A percentile compares a stretch with the other conserved stretches of the same genome.
Evolutionary conservation across 768 basidiomycete species (phyloP).

Genomic region (Sutorius australiensis): DNA sequence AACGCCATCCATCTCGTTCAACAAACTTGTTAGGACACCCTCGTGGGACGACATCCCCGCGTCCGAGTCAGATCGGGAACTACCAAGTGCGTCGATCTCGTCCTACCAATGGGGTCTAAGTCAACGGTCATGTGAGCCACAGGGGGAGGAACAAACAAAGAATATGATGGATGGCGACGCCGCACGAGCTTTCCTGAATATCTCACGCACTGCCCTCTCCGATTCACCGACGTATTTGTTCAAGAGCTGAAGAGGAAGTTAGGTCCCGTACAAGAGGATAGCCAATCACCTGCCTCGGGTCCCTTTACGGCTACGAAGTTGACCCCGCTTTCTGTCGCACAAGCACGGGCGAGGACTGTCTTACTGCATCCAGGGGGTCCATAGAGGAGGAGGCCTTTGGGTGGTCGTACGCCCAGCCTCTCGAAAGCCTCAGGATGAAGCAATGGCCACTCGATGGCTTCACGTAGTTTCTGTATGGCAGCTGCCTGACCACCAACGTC

Average conservation of each 20-base stretch:
- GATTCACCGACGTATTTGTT: constrained; percentile 99
- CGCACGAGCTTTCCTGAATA: constrained; percentile 91
- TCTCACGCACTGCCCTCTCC: constrained; percentile 89
- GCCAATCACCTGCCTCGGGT: constrained; percentile 66
- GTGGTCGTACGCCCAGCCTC: constrained; percentile 82
- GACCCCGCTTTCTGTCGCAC: constrained; percentile 89
- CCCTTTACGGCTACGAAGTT: constrained; percentile 98
- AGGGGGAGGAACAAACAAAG: constrained; percentile 57
- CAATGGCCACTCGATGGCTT: constrained; percentile 95
- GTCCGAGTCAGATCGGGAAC: constrained; percentile 60
- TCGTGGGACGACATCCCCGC: constrained; percentile 63
- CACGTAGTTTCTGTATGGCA: constrained; percentile 81
- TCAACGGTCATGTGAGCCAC: neutral
- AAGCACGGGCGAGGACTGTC: constrained; percentile 87
- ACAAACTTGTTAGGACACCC: constrained; percentile 86
- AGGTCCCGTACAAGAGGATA: neutral
- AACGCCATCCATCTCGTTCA: constrained; percentile 99
- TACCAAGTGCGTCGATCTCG: constrained; percentile 93
- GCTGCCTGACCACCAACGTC: constrained; percentile 86
- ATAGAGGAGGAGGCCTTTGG: constrained; percentile 87
- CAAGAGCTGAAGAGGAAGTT: constrained; percentile 56
- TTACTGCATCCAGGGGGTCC: constrained; percentile 98
- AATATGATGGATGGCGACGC: constrained; percentile 95
- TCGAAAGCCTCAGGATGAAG: constrained; percentile 82
- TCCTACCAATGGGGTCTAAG: constrained; percentile 53